Percentiles rank a stretch among this genome's conserved stretches.
Evolutionary conservation across 108 stramenopile genomes (phyloP).

Genomic region (Pseudonitzschia multistriata): DNA sequence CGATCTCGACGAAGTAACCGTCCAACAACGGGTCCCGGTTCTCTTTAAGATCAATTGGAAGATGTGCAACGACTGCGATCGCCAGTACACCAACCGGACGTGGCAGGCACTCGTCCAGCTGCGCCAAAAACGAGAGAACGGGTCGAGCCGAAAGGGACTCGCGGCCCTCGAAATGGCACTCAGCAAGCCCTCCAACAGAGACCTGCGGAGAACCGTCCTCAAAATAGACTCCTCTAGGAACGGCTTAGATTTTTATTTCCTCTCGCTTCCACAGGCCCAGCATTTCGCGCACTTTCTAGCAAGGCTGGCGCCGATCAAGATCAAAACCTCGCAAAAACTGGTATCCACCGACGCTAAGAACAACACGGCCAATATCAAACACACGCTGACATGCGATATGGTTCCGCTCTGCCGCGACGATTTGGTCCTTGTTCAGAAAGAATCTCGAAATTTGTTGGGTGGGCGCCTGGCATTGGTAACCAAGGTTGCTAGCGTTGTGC

Average conservation of each 20-base stretch:
- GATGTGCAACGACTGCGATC: constrained; percentile 92
- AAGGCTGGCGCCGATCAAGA: constrained; percentile 78
- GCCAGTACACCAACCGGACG: constrained; percentile 77
- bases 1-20: constrained; percentile 69
- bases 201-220: constrained; percentile 80
- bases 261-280: constrained; percentile 70
- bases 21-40: constrained; percentile 91
- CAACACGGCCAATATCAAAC: constrained; percentile 92
- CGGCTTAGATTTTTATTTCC: constrained; percentile 99
- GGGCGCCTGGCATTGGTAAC: constrained; percentile 73
- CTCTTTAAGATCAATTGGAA: constrained; percentile 90
- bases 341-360: constrained; percentile 88
- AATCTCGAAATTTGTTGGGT: constrained; percentile 67
- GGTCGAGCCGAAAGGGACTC: constrained; percentile 50
- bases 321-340: constrained; percentile 87
- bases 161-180: constrained; percentile 79
- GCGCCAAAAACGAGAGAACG: constrained; percentile 67
- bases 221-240: constrained; percentile 79
- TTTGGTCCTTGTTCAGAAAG: constrained; percentile 82
- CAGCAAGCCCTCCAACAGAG: constrained; percentile 43
- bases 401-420: constrained; percentile 97
- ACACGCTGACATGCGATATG: constrained; percentile 92
- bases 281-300: constrained; percentile 86
- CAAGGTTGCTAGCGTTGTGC: constrained; percentile 63
- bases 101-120: constrained; percentile 86